These are phyloP conservation scores for Fusarium burgessii DNA, from an alignment of 2,329 filamentous ascomycete species.

Conservation along the genomic window DNA sequence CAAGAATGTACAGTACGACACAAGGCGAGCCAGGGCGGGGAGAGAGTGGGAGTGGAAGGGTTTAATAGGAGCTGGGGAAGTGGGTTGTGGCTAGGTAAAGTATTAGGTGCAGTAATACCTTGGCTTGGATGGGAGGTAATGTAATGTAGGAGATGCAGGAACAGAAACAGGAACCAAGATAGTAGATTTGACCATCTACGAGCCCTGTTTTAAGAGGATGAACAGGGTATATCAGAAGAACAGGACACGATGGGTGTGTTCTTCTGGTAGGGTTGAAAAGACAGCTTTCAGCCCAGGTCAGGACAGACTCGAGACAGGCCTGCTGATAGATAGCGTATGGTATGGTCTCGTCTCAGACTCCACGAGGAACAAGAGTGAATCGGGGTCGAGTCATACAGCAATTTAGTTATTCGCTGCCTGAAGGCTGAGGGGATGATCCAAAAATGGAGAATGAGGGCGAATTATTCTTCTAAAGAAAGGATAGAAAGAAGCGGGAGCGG, in stretches of 20 bases:
- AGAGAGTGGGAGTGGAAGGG: slow-evolving; percentile 19
- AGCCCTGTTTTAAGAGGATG: slow-evolving; percentile 31
- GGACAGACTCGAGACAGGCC: slow-evolving; percentile 46
- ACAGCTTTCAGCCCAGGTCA: slow-evolving; percentile 35
- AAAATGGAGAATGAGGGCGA: slow-evolving; percentile 15
- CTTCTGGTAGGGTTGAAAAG: slow-evolving; percentile 41
- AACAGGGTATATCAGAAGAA: slow-evolving; percentile 41
- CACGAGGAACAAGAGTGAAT: slow-evolving; percentile 45
- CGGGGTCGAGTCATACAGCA: slow-evolving; percentile 45
- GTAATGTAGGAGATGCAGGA: slow-evolving; percentile 29
- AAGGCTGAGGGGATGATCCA: slow-evolving; percentile 13
- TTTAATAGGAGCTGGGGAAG: slow-evolving; percentile 37
- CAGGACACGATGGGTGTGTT: slow-evolving; percentile 41
- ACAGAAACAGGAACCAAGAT: slow-evolving; percentile 41
- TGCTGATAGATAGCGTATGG: slow-evolving; percentile 51
- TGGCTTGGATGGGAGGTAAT: background rate
- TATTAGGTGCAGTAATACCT: slow-evolving; percentile 20
- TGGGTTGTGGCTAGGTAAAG: slow-evolving; percentile 36
- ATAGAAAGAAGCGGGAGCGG: slow-evolving; percentile 39
- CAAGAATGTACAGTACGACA: slow-evolving; percentile 7
- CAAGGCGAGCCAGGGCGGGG: slow-evolving; percentile 7
- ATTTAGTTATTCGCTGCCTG: slow-evolving; percentile 26
- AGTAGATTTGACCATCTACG: slow-evolving; percentile 26
- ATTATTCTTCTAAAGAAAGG: slow-evolving; percentile 16
- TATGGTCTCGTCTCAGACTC: slow-evolving; percentile 54